Percentiles rank a stretch among this genome's conserved stretches.
These are phyloP conservation scores for Cyphellophora europaea DNA, from an alignment of 2,329 filamentous ascomycete species.

Conservation along the genomic window DNA sequence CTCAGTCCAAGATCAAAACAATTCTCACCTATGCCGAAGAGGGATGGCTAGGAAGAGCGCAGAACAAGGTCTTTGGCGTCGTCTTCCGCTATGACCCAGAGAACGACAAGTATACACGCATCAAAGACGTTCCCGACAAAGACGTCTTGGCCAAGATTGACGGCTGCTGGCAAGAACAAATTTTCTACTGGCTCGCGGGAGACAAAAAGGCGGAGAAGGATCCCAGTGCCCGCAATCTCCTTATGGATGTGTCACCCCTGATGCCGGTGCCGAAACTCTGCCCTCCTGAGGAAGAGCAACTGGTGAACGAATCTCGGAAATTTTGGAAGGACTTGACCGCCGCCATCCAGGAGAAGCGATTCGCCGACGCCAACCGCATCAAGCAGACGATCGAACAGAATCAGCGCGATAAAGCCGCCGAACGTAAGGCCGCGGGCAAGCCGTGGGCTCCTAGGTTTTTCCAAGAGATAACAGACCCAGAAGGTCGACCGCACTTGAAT, in stretches of 20 bases:
- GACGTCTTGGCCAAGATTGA: slow-evolving; percentile 75
- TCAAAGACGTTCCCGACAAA: slow-evolving; percentile 78
- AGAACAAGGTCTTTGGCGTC: slow-evolving; percentile 85
- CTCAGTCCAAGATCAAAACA: slow-evolving; percentile 81
- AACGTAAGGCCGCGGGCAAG: slow-evolving; percentile 60
- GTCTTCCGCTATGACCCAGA: slow-evolving; percentile 84
- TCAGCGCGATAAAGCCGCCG: slow-evolving; percentile 74
- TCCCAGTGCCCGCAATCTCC: slow-evolving; percentile 54
- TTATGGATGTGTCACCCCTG: slow-evolving; percentile 84
- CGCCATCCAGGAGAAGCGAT: slow-evolving; percentile 77
- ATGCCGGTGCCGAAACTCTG: slow-evolving; percentile 68
- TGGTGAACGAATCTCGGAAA: slow-evolving; percentile 78
- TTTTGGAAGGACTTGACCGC: slow-evolving; percentile 85
- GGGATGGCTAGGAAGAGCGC: slow-evolving; percentile 83
- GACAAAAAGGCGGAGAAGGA: slow-evolving; percentile 23
- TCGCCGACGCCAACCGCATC: slow-evolving; percentile 68
- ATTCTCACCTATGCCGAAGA: slow-evolving; percentile 92
- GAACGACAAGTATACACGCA: slow-evolving; percentile 67
- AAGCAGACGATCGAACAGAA: slow-evolving; percentile 89
- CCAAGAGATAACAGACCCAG: slow-evolving; percentile 48
- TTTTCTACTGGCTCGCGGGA: slow-evolving; percentile 45
- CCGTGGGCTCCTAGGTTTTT: slow-evolving; percentile 89
- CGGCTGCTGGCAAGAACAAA: slow-evolving; percentile 73
- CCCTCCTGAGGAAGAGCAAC: slow-evolving; percentile 67
- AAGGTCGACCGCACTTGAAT: slow-evolving; percentile 54